Evolutionary conservation across 805 yeast genomes (phyloP).

Genomic region (Cyberlindnera euphorbiiphila): DNA sequence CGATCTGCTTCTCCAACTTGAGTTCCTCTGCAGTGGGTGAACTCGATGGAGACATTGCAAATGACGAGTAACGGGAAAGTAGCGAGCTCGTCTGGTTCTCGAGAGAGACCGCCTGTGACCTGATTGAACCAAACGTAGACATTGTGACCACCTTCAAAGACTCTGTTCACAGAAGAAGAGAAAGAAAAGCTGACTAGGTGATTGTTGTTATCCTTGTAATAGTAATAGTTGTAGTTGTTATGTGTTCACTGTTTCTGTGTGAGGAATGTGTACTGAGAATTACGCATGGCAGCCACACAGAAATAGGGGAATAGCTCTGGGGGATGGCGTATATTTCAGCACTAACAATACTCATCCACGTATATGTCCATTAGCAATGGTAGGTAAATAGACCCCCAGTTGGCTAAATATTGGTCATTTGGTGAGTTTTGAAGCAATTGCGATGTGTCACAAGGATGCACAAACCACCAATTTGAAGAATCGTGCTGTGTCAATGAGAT

Average conservation of each 20-base stretch:
- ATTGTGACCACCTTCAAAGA: conserved; percentile 20
- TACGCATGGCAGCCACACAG: no score
- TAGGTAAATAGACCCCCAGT: conserved; percentile 29
- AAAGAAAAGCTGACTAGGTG: no score
- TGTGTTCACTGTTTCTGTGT: conserved; percentile 9
- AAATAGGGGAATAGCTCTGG: no score
- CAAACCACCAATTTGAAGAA: conserved; percentile 22
- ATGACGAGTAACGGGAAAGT: conserved; percentile 50
- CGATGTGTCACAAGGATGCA: conserved; percentile 41
- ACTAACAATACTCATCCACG: conserved; percentile 6
- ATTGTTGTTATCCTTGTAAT: background rate
- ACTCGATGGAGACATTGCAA: conserved; percentile 47
- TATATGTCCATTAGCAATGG: conserved; percentile 1
- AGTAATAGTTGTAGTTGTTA: background rate
- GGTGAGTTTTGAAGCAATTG: conserved; percentile 26
- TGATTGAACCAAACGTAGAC: conserved; percentile 58
- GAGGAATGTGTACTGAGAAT: background rate
- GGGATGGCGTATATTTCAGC: conserved; percentile 19
- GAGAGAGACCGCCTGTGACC: conserved; percentile 63
- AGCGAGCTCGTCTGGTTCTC: conserved; percentile 65
- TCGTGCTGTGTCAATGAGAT: conserved; percentile 12
- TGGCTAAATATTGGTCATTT: conserved; percentile 22
- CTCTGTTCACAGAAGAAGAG: no score
- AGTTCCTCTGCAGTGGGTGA: conserved; percentile 47
- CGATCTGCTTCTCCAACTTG: conserved; percentile 43